phyloP scores from a whole-genome alignment of 768 basidiomycete species.

The Panellus pusillus region DNA sequence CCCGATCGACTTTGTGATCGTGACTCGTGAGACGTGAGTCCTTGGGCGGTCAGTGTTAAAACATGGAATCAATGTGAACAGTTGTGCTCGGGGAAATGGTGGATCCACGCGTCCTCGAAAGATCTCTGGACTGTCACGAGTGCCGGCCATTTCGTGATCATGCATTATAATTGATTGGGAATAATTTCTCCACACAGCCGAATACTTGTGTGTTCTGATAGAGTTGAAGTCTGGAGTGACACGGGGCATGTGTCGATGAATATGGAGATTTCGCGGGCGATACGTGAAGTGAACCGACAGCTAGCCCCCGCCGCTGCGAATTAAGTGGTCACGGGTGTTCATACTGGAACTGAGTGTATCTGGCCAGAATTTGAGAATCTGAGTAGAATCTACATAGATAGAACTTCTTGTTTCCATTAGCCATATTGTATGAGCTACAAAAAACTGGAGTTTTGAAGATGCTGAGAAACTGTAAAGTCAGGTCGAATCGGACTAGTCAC shows the following conservation, averaged over 20 bases:
- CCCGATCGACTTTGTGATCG: constrained; percentile 36
- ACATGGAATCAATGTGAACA: neutral
- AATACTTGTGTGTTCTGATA: constrained; percentile 30
- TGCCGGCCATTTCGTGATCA: constrained; percentile 27
- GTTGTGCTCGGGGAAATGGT: constrained; percentile 35
- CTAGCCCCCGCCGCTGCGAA: constrained; percentile 35
- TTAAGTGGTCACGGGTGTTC: constrained; percentile 33
- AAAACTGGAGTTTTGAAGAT: no score
- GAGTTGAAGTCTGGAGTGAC: constrained; percentile 22
- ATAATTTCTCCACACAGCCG: constrained; percentile 34
- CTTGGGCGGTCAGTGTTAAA: neutral
- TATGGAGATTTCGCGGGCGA: constrained; percentile 29
- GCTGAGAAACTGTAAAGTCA: no score
- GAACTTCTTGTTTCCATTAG: no score
- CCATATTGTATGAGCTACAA: no score
- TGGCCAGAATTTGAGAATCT: no score
- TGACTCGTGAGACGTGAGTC: no score
- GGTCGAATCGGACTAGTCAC: no score
- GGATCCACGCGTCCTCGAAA: constrained; percentile 35
- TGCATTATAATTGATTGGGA: constrained; percentile 35
- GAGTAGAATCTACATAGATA: no score
- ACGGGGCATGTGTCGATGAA: constrained; percentile 11
- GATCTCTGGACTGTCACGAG: constrained; percentile 25
- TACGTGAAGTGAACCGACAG: constrained; percentile 30
- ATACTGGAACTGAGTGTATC: no score